Conservation (phyloP, 345 rosid species). For the Draba incana region DNA sequence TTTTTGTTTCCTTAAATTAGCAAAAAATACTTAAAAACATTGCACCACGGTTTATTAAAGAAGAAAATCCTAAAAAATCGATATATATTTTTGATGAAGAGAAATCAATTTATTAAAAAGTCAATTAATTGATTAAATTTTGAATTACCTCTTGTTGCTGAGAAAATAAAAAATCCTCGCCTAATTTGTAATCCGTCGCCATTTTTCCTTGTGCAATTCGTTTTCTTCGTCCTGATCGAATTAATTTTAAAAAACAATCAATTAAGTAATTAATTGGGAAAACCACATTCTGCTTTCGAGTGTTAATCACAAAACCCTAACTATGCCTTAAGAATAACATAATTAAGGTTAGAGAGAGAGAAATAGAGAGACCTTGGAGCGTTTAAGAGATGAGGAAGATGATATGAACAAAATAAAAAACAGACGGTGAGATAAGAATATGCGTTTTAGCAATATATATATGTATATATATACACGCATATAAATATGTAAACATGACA, state of each 20-base stretch:
- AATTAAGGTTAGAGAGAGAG: slow-evolving; percentile 7
- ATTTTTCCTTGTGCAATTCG: slow-evolving; percentile 26
- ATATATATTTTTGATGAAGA: too few relatives aligned
- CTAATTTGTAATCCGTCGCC: slow-evolving; percentile 58
- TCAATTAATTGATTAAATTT: too few relatives aligned
- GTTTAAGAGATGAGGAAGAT: not conserved
- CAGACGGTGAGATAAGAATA: slow-evolving; percentile 34
- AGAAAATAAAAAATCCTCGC: slow-evolving; percentile 44
- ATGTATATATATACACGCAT: slow-evolving; percentile 9
- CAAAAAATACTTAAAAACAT: not conserved
- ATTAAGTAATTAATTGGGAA: not conserved
- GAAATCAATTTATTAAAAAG: too few relatives aligned
- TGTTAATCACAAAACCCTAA: not conserved
- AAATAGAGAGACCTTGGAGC: slow-evolving; percentile 23
- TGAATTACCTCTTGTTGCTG: slow-evolving; percentile 49
- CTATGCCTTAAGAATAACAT: not conserved
- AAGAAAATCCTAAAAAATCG: not conserved
- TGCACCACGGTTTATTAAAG: not conserved
- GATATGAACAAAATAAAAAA: not conserved
- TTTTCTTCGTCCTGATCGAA: slow-evolving; percentile 24
- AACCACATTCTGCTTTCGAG: not conserved
- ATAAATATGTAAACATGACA: slow-evolving; percentile 16
- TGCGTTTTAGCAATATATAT: slow-evolving; percentile 22
- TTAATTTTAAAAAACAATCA: not conserved
- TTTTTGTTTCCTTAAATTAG: not conserved